phyloP scores from a whole-genome alignment of 495 filamentous ascomycete species.

The Thozetella sp. region DNA sequence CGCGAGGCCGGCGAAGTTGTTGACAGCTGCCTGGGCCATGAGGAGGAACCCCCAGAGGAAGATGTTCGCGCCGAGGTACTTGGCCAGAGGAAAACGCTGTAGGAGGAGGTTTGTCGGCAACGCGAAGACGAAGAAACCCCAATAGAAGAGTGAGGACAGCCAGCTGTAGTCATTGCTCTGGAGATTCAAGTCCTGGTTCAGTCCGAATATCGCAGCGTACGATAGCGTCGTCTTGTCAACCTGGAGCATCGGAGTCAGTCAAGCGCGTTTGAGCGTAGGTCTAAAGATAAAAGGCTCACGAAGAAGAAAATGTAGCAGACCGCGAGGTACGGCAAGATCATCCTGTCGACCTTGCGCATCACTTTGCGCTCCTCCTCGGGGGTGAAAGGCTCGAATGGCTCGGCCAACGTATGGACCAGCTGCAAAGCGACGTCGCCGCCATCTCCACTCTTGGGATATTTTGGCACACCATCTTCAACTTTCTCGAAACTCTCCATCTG shows the following conservation, averaged over 20 bases:
- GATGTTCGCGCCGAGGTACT: slow-evolving; percentile 7
- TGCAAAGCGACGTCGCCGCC: not conserved
- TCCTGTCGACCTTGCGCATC: slow-evolving; percentile 9
- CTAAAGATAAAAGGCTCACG: not conserved
- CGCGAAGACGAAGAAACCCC: slow-evolving; percentile 1
- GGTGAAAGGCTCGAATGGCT: not conserved
- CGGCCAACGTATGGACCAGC: not conserved
- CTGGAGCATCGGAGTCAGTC: slow-evolving; percentile 8
- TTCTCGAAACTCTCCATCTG: not conserved
- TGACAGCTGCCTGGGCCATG: slow-evolving; percentile 25
- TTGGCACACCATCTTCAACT: not conserved
- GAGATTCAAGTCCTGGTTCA: slow-evolving; percentile 39
- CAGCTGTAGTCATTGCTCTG: slow-evolving; percentile 37
- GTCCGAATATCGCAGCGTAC: slow-evolving; percentile 51
- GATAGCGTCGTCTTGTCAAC: slow-evolving; percentile 48
- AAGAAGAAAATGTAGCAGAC: slow-evolving; percentile 62
- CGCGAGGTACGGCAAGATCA: slow-evolving; percentile 38
- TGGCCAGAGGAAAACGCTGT: slow-evolving; percentile 17
- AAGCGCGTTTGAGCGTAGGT: not conserved
- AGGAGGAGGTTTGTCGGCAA: slow-evolving; percentile 5
- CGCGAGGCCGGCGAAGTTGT: slow-evolving; percentile 54
- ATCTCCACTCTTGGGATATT: not conserved
- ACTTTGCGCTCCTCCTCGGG: not conserved
- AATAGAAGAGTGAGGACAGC: slow-evolving; percentile 3
- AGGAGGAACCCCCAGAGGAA: slow-evolving; percentile 26